Evolutionary conservation across 805 yeast genomes (phyloP).

Genomic region (Hanseniaspora occidentalis): DNA sequence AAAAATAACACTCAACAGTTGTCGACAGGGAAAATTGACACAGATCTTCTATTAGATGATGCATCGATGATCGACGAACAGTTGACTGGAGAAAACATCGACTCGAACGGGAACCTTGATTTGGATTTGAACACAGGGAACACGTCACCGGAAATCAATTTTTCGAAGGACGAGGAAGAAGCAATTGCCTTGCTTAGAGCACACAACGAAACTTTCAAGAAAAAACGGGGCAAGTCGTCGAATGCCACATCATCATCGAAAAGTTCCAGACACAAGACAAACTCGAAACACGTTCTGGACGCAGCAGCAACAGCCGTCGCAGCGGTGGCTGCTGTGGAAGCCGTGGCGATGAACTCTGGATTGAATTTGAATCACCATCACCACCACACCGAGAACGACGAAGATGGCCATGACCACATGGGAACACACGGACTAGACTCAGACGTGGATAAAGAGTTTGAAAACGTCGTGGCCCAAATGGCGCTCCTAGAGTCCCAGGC

Average conservation of each 20-base stretch:
- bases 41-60: too few relatives aligned
- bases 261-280: background rate
- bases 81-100: too few relatives aligned
- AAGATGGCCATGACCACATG: background rate
- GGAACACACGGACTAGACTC: background rate
- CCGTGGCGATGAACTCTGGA: slow-evolving; percentile 4
- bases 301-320: slow-evolving; percentile 11
- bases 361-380: background rate
- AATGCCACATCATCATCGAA: slow-evolving; percentile 3
- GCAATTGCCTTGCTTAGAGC: slow-evolving; percentile 10
- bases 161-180: slow-evolving; percentile 5
- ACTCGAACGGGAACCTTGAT: too few relatives aligned
- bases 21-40: background rate
- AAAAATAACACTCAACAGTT: background rate
- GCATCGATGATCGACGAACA: too few relatives aligned
- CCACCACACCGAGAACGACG: background rate
- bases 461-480: background rate
- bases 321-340: slow-evolving; percentile 7
- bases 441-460: background rate
- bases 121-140: too few relatives aligned
- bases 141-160: too few relatives aligned
- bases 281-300: background rate
- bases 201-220: slow-evolving; percentile 6
- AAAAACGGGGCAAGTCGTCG: slow-evolving; percentile 9
- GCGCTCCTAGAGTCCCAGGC: background rate